These are phyloP conservation scores for Tetradesmus obliquus DNA, from an alignment of 139 green algal species.

Conservation along the genomic window DNA sequence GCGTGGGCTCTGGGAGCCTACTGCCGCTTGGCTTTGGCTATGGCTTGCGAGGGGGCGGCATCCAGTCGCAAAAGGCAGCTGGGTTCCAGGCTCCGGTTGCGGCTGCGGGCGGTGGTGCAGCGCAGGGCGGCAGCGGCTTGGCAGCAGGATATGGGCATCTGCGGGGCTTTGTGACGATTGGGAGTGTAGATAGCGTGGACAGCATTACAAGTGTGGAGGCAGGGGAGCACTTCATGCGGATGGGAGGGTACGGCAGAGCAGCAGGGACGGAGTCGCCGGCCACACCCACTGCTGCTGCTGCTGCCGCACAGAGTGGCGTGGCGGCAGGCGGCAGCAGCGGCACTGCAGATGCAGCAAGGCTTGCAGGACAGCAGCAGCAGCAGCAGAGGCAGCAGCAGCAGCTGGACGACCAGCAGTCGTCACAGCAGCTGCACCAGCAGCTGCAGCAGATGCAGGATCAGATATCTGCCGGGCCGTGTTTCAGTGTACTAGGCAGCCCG, in stretches of 20 bases:
- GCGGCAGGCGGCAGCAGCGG: background rate
- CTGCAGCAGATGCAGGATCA: background rate
- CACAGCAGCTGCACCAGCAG: background rate
- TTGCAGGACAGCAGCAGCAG: background rate
- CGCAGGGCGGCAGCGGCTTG: background rate
- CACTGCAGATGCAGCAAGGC: background rate
- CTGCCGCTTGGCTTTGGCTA: background rate
- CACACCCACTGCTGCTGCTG: background rate
- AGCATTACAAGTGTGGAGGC: constrained; percentile 39
- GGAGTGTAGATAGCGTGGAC: background rate
- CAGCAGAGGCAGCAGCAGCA: background rate
- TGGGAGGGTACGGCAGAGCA: background rate
- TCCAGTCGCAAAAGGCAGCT: constrained; percentile 1
- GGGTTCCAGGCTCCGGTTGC: background rate
- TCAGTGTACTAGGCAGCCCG: background rate
- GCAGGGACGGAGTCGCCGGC: background rate
- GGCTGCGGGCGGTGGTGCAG: background rate
- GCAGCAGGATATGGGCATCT: background rate
- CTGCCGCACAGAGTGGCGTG: background rate
- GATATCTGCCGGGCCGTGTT: background rate
- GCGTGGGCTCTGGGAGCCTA: background rate
- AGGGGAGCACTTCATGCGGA: background rate
- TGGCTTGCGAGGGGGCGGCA: background rate
- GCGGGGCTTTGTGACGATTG: background rate
- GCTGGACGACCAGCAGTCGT: background rate